Base-by-base conservation (phyloP, 768 basidiomycete genomes). In the Daedalea quercina region DNA sequence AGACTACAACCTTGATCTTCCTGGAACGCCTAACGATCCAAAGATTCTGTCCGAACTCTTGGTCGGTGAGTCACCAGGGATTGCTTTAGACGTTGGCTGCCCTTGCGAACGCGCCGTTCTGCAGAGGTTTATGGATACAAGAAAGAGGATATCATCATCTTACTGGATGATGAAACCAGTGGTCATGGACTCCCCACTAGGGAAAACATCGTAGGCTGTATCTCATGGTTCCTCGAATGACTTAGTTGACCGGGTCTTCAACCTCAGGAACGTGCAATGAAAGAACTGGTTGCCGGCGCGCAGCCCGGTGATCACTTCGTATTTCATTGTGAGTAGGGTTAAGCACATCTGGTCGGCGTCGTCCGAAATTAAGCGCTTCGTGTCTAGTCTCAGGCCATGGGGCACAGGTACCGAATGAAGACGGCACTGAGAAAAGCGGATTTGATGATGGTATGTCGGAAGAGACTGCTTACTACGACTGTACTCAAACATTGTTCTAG, bases 291-390 rank as follows among this genome's bases (percentile, higher is more conserved):
- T 0, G 55, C 65, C 24, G 76, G 63, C 33, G 75, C 74, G 8
- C 63, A 69, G 20, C 56, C 73, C 1, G 77, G 77, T 0, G 82
- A 83, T 55, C 73, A 63, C 1, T 77, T 81, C 57, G 78, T 82
- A 56, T 81, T 84, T 52, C 79, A 80, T 42, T 84, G 81, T 82
- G 51, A 51, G 75, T 31, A 19, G n/a, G n/a, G n/a, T n/a, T n/a
- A n/a, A n/a, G 3, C 15, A 12, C 1, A 23, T 40, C 13, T n/a
- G 24, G n/a, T 44, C 3, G 41, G 22, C 22, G 45, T 15, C 25
- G 34, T 13, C 15, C 41, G 23, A 25, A 44, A 24, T n/a, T 22
- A 28, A 13, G 33, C 15, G n/a, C 13, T 45, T 25, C 17, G 33
- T 15, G 34, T n/a, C 8, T 52, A 77, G 76, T 77, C 58, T 74